A percentile compares a stretch with the other conserved stretches of the same genome.
phyloP scores from a whole-genome alignment of 305 asterid genomes.

The Ajuga reptans region DNA sequence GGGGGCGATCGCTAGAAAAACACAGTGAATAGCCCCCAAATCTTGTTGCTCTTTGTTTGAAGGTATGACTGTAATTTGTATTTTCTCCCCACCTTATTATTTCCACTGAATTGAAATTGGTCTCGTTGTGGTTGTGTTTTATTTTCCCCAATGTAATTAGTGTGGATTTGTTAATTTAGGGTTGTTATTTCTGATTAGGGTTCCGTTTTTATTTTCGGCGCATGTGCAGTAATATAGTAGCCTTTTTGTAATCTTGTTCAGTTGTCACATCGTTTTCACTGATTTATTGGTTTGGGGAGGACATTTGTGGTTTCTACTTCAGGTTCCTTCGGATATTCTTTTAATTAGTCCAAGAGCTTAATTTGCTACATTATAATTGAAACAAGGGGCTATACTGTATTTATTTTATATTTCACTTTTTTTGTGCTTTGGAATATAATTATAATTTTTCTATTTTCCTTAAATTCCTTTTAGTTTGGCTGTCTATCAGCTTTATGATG shows the following conservation, averaged over 20 bases:
- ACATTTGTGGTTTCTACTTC: constrained; percentile 13
- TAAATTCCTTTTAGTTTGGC: not conserved
- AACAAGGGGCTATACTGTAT: not conserved
- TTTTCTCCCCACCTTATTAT: not conserved
- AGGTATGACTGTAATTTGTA: constrained; percentile 8
- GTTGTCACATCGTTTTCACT: not conserved
- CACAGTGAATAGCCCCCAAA: constrained; percentile 22
- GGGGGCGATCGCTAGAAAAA: constrained; percentile 27
- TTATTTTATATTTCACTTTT: not conserved
- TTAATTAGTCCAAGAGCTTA: not conserved
- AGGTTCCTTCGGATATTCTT: not conserved
- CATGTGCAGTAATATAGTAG: not conserved
- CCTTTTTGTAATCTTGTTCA: not conserved
- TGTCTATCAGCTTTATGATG: not conserved
- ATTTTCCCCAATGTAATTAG: constrained; percentile 10
- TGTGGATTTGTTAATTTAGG: constrained; percentile 14
- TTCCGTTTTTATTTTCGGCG: constrained; percentile 14
- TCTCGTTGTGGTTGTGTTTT: not conserved
- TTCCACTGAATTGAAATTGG: not conserved
- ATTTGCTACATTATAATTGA: not conserved
- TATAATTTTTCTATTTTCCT: not conserved
- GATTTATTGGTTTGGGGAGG: constrained; percentile 2
- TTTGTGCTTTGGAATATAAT: not conserved
- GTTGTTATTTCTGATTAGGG: constrained; percentile 28
- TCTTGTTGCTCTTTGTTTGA: constrained; percentile 9